A percentile compares a stretch with the other conserved stretches of the same genome.
These are phyloP conservation scores for Phaeoacremonium minimum DNA, from an alignment of 2,329 filamentous ascomycete genomes.

Conservation along the genomic window DNA sequence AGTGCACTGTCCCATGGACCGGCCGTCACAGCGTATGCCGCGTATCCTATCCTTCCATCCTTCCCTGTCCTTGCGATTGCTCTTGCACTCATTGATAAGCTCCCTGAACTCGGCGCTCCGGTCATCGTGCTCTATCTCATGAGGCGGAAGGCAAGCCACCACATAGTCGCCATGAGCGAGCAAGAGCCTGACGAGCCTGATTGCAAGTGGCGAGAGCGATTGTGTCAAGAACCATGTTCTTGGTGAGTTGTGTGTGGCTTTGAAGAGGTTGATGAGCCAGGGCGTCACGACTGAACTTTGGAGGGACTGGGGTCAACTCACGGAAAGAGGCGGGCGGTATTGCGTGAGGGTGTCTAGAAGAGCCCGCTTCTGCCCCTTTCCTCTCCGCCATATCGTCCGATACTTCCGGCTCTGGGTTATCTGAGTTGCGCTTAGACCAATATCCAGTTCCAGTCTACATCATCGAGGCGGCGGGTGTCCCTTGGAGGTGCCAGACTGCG, in stretches of 20 bases:
- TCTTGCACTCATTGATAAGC: conserved; percentile 68
- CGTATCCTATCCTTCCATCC: conserved; percentile 78
- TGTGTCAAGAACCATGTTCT: conserved; percentile 92
- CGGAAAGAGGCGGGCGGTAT: conserved; percentile 47
- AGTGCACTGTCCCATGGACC: conserved; percentile 67
- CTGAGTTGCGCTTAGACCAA: too few species aligned
- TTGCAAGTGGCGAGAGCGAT: conserved; percentile 77
- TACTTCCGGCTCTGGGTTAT: too few species aligned
- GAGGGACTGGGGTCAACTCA: conserved; percentile 25
- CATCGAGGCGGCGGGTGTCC: too few species aligned
- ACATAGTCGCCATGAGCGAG: conserved; percentile 91
- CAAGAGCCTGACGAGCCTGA: conserved; percentile 75
- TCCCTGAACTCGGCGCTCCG: conserved; percentile 76
- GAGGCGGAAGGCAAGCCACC: conserved; percentile 74
- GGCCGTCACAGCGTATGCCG: conserved; percentile 60
- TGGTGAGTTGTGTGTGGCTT: conserved; percentile 67
- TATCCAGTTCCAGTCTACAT: too few species aligned
- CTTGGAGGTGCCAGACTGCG: too few species aligned
- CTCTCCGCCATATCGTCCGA: conserved; percentile 37
- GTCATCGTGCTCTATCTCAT: conserved; percentile 72
- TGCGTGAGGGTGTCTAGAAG: conserved; percentile 35
- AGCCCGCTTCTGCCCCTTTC: conserved; percentile 37
- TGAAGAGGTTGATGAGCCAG: conserved; percentile 3
- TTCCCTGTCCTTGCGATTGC: conserved; percentile 58
- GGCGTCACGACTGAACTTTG: not conserved